Percentiles rank a stretch among this genome's conserved stretches.
phyloP scores from a whole-genome alignment of 2,329 filamentous ascomycete genomes.

The Phialocephala sp. region DNA sequence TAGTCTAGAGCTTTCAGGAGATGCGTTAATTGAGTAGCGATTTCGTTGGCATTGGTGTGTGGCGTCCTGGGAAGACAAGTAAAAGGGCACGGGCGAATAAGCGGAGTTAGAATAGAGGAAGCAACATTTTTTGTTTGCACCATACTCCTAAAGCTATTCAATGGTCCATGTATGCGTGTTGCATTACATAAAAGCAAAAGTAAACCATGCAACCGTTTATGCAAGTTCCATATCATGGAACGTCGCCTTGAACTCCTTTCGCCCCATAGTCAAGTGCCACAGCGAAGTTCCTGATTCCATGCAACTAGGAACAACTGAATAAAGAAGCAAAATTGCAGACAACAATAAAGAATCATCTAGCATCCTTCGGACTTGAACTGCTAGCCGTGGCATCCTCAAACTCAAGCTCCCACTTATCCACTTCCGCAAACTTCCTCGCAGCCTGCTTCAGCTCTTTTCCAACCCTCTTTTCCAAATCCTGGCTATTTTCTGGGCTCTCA shows the following conservation, averaged over 20 bases:
- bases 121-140: background rate
- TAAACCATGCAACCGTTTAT: background rate
- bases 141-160: background rate
- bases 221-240: background rate
- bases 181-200: background rate
- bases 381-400: conserved; percentile 67
- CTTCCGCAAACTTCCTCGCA: conserved; percentile 69
- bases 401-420: conserved; percentile 71
- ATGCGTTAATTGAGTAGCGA: background rate
- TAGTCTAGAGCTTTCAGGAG: conserved; percentile 31
- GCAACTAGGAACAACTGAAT: background rate
- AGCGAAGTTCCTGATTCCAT: background rate
- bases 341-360: conserved; percentile 47
- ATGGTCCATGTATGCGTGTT: background rate
- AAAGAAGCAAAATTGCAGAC: background rate
- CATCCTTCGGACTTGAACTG: conserved; percentile 56
- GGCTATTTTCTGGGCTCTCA: conserved; percentile 44
- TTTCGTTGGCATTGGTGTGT: background rate
- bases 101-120: background rate
- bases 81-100: background rate
- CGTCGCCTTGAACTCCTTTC: background rate
- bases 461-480: conserved; percentile 47
- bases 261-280: background rate
- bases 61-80: conserved; percentile 5
- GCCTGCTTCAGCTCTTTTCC: conserved; percentile 59